Evolutionary conservation across 306 rosid species (phyloP).

Genomic region (Boehmeria nivea): DNA sequence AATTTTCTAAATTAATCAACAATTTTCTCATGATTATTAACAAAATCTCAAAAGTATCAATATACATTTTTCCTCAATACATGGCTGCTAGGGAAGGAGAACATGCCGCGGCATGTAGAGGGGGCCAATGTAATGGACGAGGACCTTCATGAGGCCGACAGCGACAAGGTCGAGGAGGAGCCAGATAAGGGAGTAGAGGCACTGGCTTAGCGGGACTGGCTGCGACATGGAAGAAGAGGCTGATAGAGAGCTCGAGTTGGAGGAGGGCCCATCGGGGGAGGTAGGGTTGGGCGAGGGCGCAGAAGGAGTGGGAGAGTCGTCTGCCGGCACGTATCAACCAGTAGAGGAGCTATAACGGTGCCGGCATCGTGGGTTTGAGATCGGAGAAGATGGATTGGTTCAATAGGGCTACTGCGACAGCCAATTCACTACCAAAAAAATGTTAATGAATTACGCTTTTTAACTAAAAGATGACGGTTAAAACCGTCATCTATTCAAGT

Average conservation of each 20-base stretch:
- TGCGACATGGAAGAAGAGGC: slow-evolving; percentile 52
- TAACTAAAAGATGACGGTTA: no score
- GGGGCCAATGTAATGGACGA: slow-evolving; percentile 64
- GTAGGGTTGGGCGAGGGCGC: slow-evolving; percentile 27
- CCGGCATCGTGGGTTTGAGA: slow-evolving; percentile 3
- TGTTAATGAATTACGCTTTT: no score
- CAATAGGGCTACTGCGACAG: no score
- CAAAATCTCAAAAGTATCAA: no score
- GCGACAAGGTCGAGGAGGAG: slow-evolving; percentile 59
- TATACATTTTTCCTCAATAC: no score
- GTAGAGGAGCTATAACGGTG: slow-evolving; percentile 21
- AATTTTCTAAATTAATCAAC: no score
- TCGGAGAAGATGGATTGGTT: background rate
- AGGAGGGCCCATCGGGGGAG: slow-evolving; percentile 38
- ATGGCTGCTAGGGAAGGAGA: slow-evolving; percentile 77
- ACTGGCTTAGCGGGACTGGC: slow-evolving; percentile 32
- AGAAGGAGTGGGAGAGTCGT: slow-evolving; percentile 36
- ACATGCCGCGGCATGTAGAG: slow-evolving; percentile 48
- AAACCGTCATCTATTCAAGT: no score
- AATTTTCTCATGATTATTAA: no score
- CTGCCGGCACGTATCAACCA: slow-evolving; percentile 32
- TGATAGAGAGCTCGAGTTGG: slow-evolving; percentile 52
- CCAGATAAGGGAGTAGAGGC: slow-evolving; percentile 38
- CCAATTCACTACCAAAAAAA: no score
- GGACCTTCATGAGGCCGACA: slow-evolving; percentile 44